phyloP scores from a whole-genome alignment of 2,329 filamentous ascomycete genomes.

The Penicillium sp. region DNA sequence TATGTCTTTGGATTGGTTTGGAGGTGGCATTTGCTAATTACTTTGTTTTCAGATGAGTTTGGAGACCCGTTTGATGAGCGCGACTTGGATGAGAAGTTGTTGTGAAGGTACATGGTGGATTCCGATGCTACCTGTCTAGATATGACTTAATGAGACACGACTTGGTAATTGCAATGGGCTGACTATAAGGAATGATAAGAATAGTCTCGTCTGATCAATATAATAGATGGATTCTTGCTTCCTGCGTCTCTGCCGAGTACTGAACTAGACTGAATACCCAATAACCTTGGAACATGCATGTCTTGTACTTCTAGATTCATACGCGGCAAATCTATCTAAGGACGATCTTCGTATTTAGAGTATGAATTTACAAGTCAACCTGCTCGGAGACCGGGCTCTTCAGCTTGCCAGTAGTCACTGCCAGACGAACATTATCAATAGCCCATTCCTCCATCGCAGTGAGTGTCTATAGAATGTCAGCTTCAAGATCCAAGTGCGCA shows the following conservation, averaged over 20 bases:
- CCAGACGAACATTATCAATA: constrained; percentile 64
- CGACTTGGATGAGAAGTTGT: constrained; percentile 31
- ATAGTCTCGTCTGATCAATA: not conserved
- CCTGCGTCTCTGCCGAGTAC: not conserved
- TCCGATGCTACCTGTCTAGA: not conserved
- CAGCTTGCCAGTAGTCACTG: constrained; percentile 58
- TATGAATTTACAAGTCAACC: constrained; percentile 38
- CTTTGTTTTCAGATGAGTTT: constrained; percentile 38
- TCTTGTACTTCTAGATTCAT: not conserved
- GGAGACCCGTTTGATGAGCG: constrained; percentile 46
- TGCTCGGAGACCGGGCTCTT: constrained; percentile 72
- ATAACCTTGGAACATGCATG: too few species aligned
- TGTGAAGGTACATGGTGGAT: constrained; percentile 6
- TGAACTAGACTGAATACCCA: too few species aligned
- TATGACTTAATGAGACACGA: constrained; percentile 23
- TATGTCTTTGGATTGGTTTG: constrained; percentile 26
- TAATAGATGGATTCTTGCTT: not conserved
- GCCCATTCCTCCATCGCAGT: constrained; percentile 68
- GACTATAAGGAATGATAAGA: not conserved
- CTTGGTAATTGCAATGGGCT: not conserved
- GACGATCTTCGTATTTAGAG: not conserved
- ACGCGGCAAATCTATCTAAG: not conserved
- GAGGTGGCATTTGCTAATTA: not conserved
- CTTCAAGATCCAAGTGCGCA: not conserved
- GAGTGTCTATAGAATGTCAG: constrained; percentile 42